Conservation (phyloP, 2,329 filamentous ascomycete genomes). For the Juglanconis juglandina region DNA sequence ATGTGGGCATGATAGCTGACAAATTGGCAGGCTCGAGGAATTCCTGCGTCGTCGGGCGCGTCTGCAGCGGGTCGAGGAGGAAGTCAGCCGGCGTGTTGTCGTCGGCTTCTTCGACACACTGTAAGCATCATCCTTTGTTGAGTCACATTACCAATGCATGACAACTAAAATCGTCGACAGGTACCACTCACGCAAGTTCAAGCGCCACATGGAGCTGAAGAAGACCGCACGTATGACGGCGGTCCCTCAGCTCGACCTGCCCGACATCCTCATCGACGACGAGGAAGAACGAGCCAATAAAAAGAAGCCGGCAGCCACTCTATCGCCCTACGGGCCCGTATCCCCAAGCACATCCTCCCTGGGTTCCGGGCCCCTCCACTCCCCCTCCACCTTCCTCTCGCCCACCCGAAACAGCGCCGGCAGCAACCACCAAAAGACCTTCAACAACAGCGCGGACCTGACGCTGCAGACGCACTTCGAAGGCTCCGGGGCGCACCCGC, state of each 20-base stretch:
- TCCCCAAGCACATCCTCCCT: conserved; percentile 22
- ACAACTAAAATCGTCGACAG: conserved; percentile 33
- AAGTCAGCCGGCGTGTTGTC: conserved; percentile 84
- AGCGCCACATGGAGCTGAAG: conserved; percentile 69
- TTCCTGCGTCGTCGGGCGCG: conserved; percentile 86
- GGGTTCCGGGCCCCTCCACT: conserved; percentile 19
- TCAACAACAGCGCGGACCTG: conserved; percentile 41
- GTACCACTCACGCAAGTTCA: conserved; percentile 81
- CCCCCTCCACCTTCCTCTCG: conserved; percentile 31
- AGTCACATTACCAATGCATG: background rate
- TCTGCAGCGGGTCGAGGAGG: conserved; percentile 90
- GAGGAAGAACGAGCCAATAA: conserved; percentile 49
- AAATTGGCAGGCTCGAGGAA: conserved; percentile 70
- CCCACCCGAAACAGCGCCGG: conserved; percentile 30
- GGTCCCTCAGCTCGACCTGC: conserved; percentile 76
- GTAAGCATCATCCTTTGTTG: conserved; percentile 39
- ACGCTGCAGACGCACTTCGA: conserved; percentile 36
- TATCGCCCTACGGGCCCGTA: conserved; percentile 14
- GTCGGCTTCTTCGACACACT: conserved; percentile 94
- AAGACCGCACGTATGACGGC: conserved; percentile 71
- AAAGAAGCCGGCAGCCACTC: conserved; percentile 8
- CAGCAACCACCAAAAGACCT: conserved; percentile 36
- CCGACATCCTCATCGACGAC: conserved; percentile 87
- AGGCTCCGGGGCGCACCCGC: conserved; percentile 40
- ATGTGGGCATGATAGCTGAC: conserved; percentile 26